A percentile compares a stretch with the other conserved stretches of the same genome.
Evolutionary conservation across 2,329 filamentous ascomycete species (phyloP).

Genomic region (Penicillium fuscoglaucum): DNA sequence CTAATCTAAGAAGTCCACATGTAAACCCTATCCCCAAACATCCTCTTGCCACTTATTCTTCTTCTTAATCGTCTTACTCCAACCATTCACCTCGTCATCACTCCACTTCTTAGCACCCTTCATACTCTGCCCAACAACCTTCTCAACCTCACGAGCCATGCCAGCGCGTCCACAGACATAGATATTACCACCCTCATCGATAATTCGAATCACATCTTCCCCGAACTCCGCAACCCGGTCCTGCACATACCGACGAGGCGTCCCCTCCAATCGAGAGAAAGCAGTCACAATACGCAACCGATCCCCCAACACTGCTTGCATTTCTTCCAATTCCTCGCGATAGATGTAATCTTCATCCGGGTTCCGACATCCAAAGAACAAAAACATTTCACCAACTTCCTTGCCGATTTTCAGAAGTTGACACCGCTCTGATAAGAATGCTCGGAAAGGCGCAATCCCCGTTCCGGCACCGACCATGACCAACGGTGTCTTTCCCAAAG

Average conservation of each 20-base stretch:
- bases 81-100: constrained; percentile 46
- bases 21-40: constrained; percentile 44
- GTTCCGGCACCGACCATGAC: constrained; percentile 56
- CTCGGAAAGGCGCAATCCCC: constrained; percentile 51
- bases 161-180: constrained; percentile 43
- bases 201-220: constrained; percentile 31
- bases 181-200: constrained; percentile 42
- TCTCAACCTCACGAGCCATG: constrained; percentile 47
- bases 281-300: constrained; percentile 28
- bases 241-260: constrained; percentile 40
- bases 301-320: constrained; percentile 21
- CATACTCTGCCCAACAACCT: constrained; percentile 41
- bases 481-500: constrained; percentile 44
- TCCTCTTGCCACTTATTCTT: constrained; percentile 56
- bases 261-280: constrained; percentile 28
- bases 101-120: constrained; percentile 38
- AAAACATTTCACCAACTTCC: constrained; percentile 40
- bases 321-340: constrained; percentile 30
- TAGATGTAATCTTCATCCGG: constrained; percentile 42
- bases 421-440: constrained; percentile 46
- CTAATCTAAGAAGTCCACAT: not conserved
- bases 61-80: constrained; percentile 52
- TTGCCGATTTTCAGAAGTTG: constrained; percentile 37
- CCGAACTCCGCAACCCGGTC: constrained; percentile 37
- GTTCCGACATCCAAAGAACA: constrained; percentile 47